A percentile compares a stretch with the other conserved stretches of the same genome.
These are phyloP conservation scores for Chrysosphaeria jannelii DNA, from an alignment of 2,329 filamentous ascomycete genomes.

Conservation along the genomic window DNA sequence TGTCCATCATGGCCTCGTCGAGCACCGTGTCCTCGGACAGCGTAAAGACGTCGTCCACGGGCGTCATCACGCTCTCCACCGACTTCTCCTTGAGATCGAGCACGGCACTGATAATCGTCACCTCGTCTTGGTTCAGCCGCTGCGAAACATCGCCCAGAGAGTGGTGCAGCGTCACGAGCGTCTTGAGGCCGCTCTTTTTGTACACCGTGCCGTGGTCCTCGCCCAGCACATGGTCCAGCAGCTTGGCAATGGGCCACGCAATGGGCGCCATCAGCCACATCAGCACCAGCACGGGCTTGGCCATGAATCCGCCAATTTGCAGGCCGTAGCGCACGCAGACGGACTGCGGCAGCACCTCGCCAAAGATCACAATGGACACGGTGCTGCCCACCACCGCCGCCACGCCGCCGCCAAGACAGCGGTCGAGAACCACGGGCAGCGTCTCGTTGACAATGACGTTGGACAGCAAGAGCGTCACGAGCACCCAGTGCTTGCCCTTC, in stretches of 20 bases:
- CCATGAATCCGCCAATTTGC: slow-evolving; percentile 81
- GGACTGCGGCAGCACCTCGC: slow-evolving; percentile 85
- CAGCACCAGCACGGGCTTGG: slow-evolving; percentile 54
- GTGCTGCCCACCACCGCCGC: slow-evolving; percentile 85
- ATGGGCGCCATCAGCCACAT: slow-evolving; percentile 84
- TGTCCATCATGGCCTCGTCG: slow-evolving; percentile 82
- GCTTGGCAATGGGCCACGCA: slow-evolving; percentile 82
- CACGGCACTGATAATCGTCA: slow-evolving; percentile 94
- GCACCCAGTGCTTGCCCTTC: slow-evolving; percentile 88
- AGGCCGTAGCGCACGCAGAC: slow-evolving; percentile 89
- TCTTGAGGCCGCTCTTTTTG: slow-evolving; percentile 95
- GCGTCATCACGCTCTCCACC: slow-evolving; percentile 90
- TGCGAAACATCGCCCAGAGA: slow-evolving; percentile 66
- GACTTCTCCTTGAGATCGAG: slow-evolving; percentile 89
- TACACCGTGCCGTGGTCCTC: slow-evolving; percentile 91
- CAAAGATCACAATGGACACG: slow-evolving; percentile 88
- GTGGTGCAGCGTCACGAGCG: slow-evolving; percentile 79
- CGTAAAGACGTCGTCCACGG: slow-evolving; percentile 89
- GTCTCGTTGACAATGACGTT: slow-evolving; percentile 98
- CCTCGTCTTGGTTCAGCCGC: slow-evolving; percentile 83
- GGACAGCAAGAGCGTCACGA: slow-evolving; percentile 75
- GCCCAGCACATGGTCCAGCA: slow-evolving; percentile 76
- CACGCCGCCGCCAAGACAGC: slow-evolving; percentile 79
- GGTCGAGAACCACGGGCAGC: slow-evolving; percentile 75
- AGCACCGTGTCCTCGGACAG: slow-evolving; percentile 87